Evolutionary conservation across 306 rosid genomes (phyloP).

Genomic region (Cucurbita pepo): DNA sequence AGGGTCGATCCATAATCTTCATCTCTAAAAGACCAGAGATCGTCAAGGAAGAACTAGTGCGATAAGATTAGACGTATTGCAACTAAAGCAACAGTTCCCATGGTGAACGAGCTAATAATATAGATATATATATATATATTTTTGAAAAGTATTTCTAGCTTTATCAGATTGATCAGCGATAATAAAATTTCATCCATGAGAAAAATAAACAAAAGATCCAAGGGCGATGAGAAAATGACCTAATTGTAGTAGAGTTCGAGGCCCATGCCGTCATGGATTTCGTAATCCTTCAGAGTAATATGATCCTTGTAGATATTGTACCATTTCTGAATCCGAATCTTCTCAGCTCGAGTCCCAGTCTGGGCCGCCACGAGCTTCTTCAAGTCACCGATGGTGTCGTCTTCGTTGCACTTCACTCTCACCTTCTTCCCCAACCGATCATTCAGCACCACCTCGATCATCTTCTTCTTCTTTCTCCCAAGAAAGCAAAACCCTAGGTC

Average conservation of each 20-base stretch:
- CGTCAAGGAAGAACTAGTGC: background rate
- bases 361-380: slow-evolving; percentile 95
- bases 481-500: slow-evolving; percentile 1
- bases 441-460: slow-evolving; percentile 89
- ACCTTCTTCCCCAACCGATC: slow-evolving; percentile 93
- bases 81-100: background rate
- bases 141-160: background rate
- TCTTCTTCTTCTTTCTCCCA: slow-evolving; percentile 20
- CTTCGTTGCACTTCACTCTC: slow-evolving; percentile 79
- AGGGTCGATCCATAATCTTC: background rate
- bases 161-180: background rate
- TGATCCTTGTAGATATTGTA: slow-evolving; percentile 76
- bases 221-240: background rate
- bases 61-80: background rate
- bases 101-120: background rate
- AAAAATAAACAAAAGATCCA: background rate
- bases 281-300: slow-evolving; percentile 80
- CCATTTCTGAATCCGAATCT: slow-evolving; percentile 79
- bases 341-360: slow-evolving; percentile 72
- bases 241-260: slow-evolving; percentile 88
- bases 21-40: background rate
- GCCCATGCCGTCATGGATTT: slow-evolving; percentile 93
- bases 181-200: background rate
- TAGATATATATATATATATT: background rate
- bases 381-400: slow-evolving; percentile 81